phyloP scores from a whole-genome alignment of 2,329 filamentous ascomycete genomes.

The Curvularia verruculosa region DNA sequence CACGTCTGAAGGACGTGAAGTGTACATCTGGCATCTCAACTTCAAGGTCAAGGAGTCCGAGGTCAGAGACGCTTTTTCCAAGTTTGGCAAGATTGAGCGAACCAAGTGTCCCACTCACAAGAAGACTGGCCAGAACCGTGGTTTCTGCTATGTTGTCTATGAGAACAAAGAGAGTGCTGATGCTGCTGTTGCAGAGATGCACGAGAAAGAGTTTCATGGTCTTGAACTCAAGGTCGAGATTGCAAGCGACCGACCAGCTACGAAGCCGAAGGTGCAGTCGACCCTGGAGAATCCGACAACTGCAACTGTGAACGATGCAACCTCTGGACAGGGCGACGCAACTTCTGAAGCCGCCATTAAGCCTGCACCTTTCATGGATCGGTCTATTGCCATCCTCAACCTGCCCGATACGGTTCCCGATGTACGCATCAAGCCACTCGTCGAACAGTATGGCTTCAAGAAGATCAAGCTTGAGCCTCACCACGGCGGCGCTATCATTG shows the following conservation, averaged over 20 bases:
- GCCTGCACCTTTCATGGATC: slow-evolving; percentile 53
- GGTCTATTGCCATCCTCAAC: slow-evolving; percentile 81
- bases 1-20: slow-evolving; percentile 83
- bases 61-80: slow-evolving; percentile 71
- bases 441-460: slow-evolving; percentile 74
- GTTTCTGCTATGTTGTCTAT: slow-evolving; percentile 82
- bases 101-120: slow-evolving; percentile 71
- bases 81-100: slow-evolving; percentile 75
- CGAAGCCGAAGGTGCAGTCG: slow-evolving; percentile 54
- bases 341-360: slow-evolving; percentile 29
- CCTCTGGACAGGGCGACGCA: slow-evolving; percentile 28
- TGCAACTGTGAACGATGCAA: slow-evolving; percentile 46
- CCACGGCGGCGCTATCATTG: slow-evolving; percentile 84
- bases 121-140: slow-evolving; percentile 71
- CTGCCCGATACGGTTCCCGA: slow-evolving; percentile 93
- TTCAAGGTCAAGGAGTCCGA: slow-evolving; percentile 79
- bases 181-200: slow-evolving; percentile 67
- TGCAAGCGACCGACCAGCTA: slow-evolving; percentile 51
- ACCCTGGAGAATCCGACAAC: slow-evolving; percentile 55
- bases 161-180: slow-evolving; percentile 68
- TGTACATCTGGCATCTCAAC: slow-evolving; percentile 83
- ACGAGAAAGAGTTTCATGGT: slow-evolving; percentile 72
- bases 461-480: slow-evolving; percentile 81
- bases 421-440: slow-evolving; percentile 74
- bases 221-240: slow-evolving; percentile 69